Base-by-base conservation (phyloP, 1,284 basidiomycete genomes). In the Apiotrichum akiyoshidainum region DNA sequence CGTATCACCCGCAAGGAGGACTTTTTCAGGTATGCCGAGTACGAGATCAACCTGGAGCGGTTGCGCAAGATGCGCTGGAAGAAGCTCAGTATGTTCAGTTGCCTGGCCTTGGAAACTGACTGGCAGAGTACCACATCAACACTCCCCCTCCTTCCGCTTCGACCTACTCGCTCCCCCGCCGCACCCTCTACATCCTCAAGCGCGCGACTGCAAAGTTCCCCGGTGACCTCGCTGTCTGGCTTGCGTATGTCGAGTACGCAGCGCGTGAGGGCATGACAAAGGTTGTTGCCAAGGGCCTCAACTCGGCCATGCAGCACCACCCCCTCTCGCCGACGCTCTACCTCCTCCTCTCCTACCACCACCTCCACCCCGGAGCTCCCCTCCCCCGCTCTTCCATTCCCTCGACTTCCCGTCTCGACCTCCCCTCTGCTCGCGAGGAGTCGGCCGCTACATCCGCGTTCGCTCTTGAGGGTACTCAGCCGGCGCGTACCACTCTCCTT, bases 151-250 rank as follows among this genome's bases (percentile, higher is more conserved):
- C 84, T 1, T 87, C 87, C 2, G 80, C 92, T 50, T 92, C 90
- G 10, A 88, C 89, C 72, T 91, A 87, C 70, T 88, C 89, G 9
- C 83, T 93, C 52, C 86, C 90, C 33, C 83, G 87, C 58, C 79
- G 92, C 64, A 89, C 92, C 68, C 87, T 92, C 72, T 87, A 90
- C 68, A 92, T 96, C 65, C 92, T 93, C 67, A 92, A 96, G 76
- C 86, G 93, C 26, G 90, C 90, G 4, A 82, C 94, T 17, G 87
- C 85, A 73, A 89, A 88, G 72, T 95, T 96, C 83, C 92, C 92
- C 70, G 84, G 84, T 17, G 92, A 96, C 70, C 82, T 95, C 7
- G 86, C 83, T 1, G 82, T 93, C 1, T 97, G 93, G 93, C 80
- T 89, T 52, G 87, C 92, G 61, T 96, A 96, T 71, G 86, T 95